Percentiles rank a stretch among this genome's conserved stretches.
phyloP scores from a whole-genome alignment of 768 basidiomycete genomes.

The Baorangia bicolor region DNA sequence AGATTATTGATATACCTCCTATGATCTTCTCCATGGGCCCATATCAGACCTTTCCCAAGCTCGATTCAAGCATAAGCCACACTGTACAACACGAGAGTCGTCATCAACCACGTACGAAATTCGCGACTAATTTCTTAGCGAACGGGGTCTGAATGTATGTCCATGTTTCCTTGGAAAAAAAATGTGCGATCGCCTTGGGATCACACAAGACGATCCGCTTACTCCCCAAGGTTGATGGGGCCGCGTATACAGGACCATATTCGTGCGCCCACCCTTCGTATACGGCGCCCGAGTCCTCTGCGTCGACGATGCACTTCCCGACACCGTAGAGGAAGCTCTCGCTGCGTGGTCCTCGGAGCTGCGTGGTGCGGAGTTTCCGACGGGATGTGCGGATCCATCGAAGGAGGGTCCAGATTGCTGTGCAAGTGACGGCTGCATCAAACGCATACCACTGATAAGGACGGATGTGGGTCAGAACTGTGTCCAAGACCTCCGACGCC shows the following conservation, averaged over 20 bases:
- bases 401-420: slow-evolving; percentile 2
- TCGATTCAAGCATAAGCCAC: neutral
- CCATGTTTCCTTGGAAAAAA: slow-evolving; percentile 9
- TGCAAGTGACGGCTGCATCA: neutral
- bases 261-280: slow-evolving; percentile 24
- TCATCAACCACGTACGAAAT: neutral
- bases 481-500: neutral
- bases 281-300: neutral
- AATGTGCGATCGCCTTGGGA: slow-evolving; percentile 35
- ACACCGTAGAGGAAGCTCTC: slow-evolving; percentile 19
- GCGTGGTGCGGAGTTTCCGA: slow-evolving; percentile 13
- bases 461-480: neutral
- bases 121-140: slow-evolving; percentile 32
- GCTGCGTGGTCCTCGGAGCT: slow-evolving; percentile 19
- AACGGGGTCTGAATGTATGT: slow-evolving; percentile 43
- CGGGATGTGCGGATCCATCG: slow-evolving; percentile 29
- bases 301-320: neutral
- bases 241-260: slow-evolving; percentile 16
- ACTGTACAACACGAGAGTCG: neutral
- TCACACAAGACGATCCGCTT: slow-evolving; percentile 33
- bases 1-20: slow-evolving; percentile 32
- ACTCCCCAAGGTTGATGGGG: slow-evolving; percentile 15
- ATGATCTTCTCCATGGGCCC: slow-evolving; percentile 44
- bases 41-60: slow-evolving; percentile 32
- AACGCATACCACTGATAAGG: neutral